Conservation (phyloP, 257 asterid genomes). For the Primulina eburnea region DNA sequence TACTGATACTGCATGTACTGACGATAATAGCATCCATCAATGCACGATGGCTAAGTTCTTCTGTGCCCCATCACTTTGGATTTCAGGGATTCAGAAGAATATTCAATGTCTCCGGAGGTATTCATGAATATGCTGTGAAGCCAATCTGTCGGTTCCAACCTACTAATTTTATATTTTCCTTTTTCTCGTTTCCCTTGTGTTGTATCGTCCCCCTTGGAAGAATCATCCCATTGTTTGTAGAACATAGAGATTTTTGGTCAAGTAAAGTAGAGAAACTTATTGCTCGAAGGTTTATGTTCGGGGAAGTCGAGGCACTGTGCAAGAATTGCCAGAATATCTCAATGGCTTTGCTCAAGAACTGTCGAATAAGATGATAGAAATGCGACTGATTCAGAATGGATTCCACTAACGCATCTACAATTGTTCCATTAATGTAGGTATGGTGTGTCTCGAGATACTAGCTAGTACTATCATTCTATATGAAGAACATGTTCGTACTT, state of each 20-base stretch:
- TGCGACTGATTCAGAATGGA: no score
- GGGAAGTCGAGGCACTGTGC: background rate
- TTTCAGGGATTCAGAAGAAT: conserved; percentile 83
- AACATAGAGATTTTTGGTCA: background rate
- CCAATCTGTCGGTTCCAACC: conserved; percentile 78
- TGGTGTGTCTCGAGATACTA: background rate
- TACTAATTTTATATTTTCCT: conserved; percentile 35
- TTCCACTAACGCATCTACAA: background rate
- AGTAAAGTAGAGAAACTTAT: background rate
- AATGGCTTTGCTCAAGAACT: background rate
- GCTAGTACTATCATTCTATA: no score
- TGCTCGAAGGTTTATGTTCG: background rate
- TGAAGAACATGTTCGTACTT: no score
- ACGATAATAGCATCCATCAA: background rate
- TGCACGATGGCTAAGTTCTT: background rate
- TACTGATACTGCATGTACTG: background rate
- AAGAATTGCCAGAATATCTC: background rate
- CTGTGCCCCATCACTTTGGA: conserved; percentile 4
- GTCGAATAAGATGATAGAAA: background rate
- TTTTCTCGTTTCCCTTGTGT: background rate
- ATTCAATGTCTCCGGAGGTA: conserved; percentile 85
- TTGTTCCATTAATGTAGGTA: background rate
- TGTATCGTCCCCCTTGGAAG: background rate
- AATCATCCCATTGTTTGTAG: conserved; percentile 9
- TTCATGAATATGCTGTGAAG: conserved; percentile 76